Base-by-base conservation (phyloP, 306 rosid genomes). In the Vigna unguiculata region DNA sequence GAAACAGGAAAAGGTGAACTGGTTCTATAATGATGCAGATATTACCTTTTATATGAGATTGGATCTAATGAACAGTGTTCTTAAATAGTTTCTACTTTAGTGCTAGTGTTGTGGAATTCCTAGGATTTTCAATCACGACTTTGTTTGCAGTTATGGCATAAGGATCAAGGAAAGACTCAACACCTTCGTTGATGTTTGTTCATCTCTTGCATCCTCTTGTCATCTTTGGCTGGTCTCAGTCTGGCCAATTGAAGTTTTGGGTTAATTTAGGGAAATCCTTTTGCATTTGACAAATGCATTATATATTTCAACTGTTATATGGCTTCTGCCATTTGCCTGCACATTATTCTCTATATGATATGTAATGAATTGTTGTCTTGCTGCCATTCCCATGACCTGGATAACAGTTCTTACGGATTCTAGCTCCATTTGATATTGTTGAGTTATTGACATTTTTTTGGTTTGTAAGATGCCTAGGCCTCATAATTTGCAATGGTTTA, bases 1-100 rank as follows among this genome's bases (percentile, higher is more conserved):
- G 75, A 86, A 84, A 76, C 81, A 85, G 79, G 85, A 86, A 51
- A 85, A 90, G 97, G 99, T 95, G 87, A 55, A 52, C 48, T 62
- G 38, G 45, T 65, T 46, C n/a, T 45, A 28, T 69, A 79, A 32
- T 66, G 63, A 38, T 51, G 38, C 49, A 65, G 60, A 41, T 69
- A 47, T 85, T 65, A 9, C 49, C 59, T 79, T 65, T 65, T 36
- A 71, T 54, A 28, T 59, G 73, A 53, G 72, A 69, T 19, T 28
- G 51, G 75, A 54, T 61, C 36, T 47, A 72, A 66, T 76, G 21
- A 63, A 16, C 17, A 5, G 17, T 13, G 10, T 25, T 58, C 19
- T 58, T 24, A 58, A 58, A 25, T 58, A 58, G 64, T 30, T 24
- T 3, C 30, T 54, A 9, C 20, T 19, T 6, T 6, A 13, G 63